Conservation (phyloP, 2,329 filamentous ascomycete species). For the Hypoxylon sp. region DNA sequence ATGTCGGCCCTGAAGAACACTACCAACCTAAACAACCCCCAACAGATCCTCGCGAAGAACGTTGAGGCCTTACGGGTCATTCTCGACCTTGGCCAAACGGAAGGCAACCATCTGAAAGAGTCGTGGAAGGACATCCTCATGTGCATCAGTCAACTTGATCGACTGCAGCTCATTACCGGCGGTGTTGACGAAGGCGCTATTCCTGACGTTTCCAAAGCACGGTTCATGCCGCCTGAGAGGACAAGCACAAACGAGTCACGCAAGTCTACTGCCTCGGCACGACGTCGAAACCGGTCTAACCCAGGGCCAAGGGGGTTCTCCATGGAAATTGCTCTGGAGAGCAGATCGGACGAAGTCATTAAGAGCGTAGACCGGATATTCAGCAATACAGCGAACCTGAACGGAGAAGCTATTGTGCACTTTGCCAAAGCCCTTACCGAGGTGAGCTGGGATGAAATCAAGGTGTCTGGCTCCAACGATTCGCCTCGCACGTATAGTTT, state of each 20-base stretch:
- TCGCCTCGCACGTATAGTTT: constrained; percentile 96
- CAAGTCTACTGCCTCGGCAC: constrained; percentile 70
- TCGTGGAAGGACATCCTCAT: constrained; percentile 97
- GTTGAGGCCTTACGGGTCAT: constrained; percentile 92
- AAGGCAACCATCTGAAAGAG: constrained; percentile 86
- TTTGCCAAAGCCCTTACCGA: constrained; percentile 93
- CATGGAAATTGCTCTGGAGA: constrained; percentile 87
- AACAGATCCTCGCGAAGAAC: constrained; percentile 95
- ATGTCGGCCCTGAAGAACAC: constrained; percentile 91
- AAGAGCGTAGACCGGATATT: constrained; percentile 95
- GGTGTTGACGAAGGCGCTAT: constrained; percentile 93
- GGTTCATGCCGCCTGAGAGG: constrained; percentile 69
- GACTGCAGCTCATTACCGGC: constrained; percentile 91
- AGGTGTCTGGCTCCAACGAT: constrained; percentile 94
- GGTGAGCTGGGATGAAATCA: constrained; percentile 99
- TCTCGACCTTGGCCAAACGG: constrained; percentile 89
- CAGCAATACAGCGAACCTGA: constrained; percentile 92
- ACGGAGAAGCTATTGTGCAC: constrained; percentile 92
- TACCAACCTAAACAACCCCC: constrained; percentile 94
- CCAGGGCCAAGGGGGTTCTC: constrained; percentile 71
- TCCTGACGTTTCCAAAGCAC: constrained; percentile 87
- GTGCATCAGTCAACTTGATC: constrained; percentile 94
- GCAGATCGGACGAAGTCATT: constrained; percentile 90
- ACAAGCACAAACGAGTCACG: constrained; percentile 64
- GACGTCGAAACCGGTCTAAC: constrained; percentile 60